Base-by-base conservation (phyloP, 176 grass and related monocot genomes). In the Paspalum notatum region DNA sequence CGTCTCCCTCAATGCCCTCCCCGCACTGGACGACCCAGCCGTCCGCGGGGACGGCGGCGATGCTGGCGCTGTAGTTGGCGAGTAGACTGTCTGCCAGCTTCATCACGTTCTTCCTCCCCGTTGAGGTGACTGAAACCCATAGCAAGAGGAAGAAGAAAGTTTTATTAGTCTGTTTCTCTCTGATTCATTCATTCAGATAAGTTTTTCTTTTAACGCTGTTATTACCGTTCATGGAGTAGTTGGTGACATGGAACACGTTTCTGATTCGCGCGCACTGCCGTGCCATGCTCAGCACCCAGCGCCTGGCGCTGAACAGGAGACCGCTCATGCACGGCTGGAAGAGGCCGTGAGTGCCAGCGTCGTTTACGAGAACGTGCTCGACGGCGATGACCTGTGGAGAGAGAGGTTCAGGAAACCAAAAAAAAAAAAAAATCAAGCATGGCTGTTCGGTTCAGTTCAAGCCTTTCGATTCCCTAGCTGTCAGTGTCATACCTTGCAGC, bases 311-410 rank as follows among this genome's bases (percentile, higher is more conserved):
- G 37, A 95, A 92, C 21, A 89, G 49, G 62, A 90, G 74, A 1
- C 90, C 82, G 2, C 9, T 80, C 69, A 80, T 7, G 21, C 73
- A 62, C 22, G 84, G 60, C 74, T 69, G 58, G 62, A 83, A 87
- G 63, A 92, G 67, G 11, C 64, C 57, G 72, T 88, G 87, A 45
- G 77, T 24, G 1, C 40, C 55, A 15, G 51, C 20, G 50, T 74
- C 81, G 25, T 90, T 87, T 39, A 83, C 82, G 78, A 20, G 87
- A 44, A 95, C 75, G 59, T 95, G 90, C 44, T 95, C 93, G 45
- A 95, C 64, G 69, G 52, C 91, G 6, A 37, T 78, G 44, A 95
- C 78, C 93, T 95, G 44, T 3, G 3, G 32, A 14, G 17, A n/a
- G 74, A 74, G 1, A 52, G 59, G 42, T 47, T 67, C 32, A 25